Evolutionary conservation across 331 rosid species (phyloP), one percentile per base, ranked within the genome.

Genomic region (Spiraea crenata): DNA sequence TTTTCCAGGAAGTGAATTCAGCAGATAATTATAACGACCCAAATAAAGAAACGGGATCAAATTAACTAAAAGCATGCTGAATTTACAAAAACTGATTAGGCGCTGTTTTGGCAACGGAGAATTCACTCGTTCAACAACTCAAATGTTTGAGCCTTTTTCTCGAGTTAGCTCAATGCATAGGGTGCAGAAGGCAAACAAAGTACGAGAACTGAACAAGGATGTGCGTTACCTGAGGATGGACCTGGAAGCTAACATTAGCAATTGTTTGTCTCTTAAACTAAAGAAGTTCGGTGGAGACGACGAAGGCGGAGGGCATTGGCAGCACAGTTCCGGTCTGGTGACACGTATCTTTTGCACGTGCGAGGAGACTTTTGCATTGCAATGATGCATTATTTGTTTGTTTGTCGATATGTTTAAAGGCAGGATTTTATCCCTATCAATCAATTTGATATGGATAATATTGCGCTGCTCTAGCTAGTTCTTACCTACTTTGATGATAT

Each of bases 171-270:
- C 5, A 58, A 58, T 5, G 41, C 1, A 35, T 58, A 34, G 34
- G 41, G 9, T 37, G 15, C 3, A 13, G 5, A 5, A 3, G 44
- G 10, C 75, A 62, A 67, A 78, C 77, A 59, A 58, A 8, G 35
- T 20, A 8, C 15, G 9, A 5, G 16, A 63, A 56, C 9, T 54
- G 10, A 42, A 42, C 41, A 40, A 40, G 17, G 47, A 17, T 1
- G 15, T 15, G 57, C 31, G 57, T 7, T 56, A 87, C 92, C 92
- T 81, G 79, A 77, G 73, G 69, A 88, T 64, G 63, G 88, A 63
- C 85, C 84, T 75, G 79, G 70, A 75, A 57, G 67, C 76, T 62
- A 85, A 68, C 92, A 87, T 87, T 66, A 67, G 76, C 73, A 6
- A 40, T 34, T 13, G 13, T 12, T 12, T 5, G 19, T 34, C 63